Conservation (phyloP, 1,139 yeast genomes). For the Diutina scorzettiae region DNA sequence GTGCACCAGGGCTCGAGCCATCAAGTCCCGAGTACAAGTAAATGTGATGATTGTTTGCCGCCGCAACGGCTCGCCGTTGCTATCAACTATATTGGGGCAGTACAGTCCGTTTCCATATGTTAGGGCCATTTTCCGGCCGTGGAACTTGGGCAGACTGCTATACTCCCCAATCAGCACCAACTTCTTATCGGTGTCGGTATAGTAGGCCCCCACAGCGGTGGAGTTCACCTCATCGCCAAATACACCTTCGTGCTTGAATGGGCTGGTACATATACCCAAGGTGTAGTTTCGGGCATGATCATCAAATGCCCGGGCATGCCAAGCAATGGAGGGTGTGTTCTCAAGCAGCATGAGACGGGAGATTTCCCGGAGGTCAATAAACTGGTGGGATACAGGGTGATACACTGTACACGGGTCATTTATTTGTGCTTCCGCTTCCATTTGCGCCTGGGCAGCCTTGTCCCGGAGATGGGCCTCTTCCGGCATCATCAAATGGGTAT, state of each 20-base stretch:
- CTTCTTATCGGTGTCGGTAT: conserved; percentile 38
- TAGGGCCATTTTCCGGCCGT: conserved; percentile 62
- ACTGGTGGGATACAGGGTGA: conserved; percentile 37
- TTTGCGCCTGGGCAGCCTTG: conserved; percentile 6
- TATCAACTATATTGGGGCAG: conserved; percentile 28
- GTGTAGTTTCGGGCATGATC: conserved; percentile 47
- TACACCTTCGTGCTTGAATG: conserved; percentile 25
- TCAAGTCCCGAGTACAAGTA: conserved; percentile 68
- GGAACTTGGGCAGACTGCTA: conserved; percentile 46
- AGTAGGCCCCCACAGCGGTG: conserved; percentile 55
- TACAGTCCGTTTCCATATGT: conserved; percentile 64
- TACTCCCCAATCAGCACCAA: conserved; percentile 58
- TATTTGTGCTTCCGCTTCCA: conserved; percentile 6
- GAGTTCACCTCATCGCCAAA: conserved; percentile 23
- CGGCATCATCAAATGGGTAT: conserved; percentile 5
- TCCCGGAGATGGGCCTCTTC: neutral
- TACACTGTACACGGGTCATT: conserved; percentile 41
- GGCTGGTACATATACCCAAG: conserved; percentile 65
- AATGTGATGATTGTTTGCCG: conserved; percentile 63
- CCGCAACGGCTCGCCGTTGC: conserved; percentile 29
- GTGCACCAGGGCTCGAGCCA: conserved; percentile 53
- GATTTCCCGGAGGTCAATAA: conserved; percentile 42
- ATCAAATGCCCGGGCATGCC: conserved; percentile 5
- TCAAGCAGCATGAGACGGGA: conserved; percentile 35
- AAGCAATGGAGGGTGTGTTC: conserved; percentile 40